These are phyloP conservation scores for Mycena polygramma DNA, from an alignment of 768 basidiomycete species.

Conservation along the genomic window DNA sequence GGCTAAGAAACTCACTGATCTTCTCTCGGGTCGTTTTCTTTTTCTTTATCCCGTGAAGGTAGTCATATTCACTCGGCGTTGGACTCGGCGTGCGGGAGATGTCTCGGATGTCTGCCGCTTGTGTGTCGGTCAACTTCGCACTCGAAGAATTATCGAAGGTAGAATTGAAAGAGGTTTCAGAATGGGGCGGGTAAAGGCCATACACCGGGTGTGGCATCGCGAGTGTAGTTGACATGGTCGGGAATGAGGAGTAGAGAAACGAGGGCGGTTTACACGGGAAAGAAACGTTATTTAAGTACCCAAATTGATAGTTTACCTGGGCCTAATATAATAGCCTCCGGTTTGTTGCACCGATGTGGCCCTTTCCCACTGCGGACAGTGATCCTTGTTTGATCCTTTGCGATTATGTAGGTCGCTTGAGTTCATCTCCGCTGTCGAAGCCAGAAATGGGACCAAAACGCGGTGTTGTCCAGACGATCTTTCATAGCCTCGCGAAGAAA, in stretches of 20 bases:
- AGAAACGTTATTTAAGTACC: not conserved
- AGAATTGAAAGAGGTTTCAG: constrained; percentile 12
- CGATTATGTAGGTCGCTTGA: too few relatives aligned
- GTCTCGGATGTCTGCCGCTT: constrained; percentile 2
- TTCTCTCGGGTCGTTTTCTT: constrained; percentile 7
- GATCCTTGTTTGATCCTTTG: too few relatives aligned
- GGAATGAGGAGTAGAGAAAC: not conserved
- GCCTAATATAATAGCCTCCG: too few relatives aligned
- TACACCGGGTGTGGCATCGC: constrained; percentile 24
- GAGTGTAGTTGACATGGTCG: constrained; percentile 15
- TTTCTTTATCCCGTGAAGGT: constrained; percentile 41
- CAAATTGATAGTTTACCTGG: too few relatives aligned
- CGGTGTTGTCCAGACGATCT: too few relatives aligned
- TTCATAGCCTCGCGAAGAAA: too few relatives aligned
- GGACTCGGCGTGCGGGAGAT: constrained; percentile 53
- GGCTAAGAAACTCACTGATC: constrained; percentile 20
- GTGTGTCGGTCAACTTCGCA: not conserved
- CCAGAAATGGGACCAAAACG: too few relatives aligned
- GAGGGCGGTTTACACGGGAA: not conserved
- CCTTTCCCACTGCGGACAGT: too few relatives aligned
- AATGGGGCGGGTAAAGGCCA: not conserved
- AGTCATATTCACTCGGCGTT: constrained; percentile 49
- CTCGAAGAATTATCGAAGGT: constrained; percentile 10
- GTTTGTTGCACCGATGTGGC: too few relatives aligned
- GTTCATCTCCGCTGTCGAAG: too few relatives aligned